Conservation (phyloP, 805 yeast species). For the Torulaspora indica region DNA sequence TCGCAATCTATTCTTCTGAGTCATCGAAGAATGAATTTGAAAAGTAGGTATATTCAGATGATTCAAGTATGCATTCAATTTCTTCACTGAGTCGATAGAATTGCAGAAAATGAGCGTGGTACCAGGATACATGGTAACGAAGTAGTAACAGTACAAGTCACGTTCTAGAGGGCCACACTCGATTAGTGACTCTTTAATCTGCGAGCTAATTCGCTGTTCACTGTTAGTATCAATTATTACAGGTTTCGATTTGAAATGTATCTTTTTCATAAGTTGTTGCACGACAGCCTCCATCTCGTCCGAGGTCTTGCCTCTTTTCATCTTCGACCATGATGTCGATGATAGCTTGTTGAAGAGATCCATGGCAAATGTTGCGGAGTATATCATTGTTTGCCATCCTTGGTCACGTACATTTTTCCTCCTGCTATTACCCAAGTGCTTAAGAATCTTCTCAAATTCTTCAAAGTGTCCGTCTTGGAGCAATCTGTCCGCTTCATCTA, state of each 20-base stretch:
- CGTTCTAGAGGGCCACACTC: conserved; percentile 90
- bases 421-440: conserved; percentile 47
- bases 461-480: conserved; percentile 95
- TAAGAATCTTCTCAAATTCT: conserved; percentile 78
- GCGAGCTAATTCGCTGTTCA: conserved; percentile 66
- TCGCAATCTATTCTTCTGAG: conserved; percentile 86
- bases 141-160: conserved; percentile 85
- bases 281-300: conserved; percentile 55
- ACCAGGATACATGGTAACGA: conserved; percentile 80
- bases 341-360: conserved; percentile 75
- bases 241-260: conserved; percentile 70
- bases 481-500: conserved; percentile 95
- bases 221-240: conserved; percentile 81
- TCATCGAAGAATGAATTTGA: conserved; percentile 89
- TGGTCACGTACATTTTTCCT: conserved; percentile 37
- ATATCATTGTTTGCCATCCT: conserved; percentile 81
- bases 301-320: conserved; percentile 22
- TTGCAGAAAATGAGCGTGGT: conserved; percentile 87
- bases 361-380: conserved; percentile 87
- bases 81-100: conserved; percentile 90
- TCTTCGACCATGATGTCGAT: conserved; percentile 35
- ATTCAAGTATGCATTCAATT: conserved; percentile 70
- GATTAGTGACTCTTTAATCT: conserved; percentile 76
- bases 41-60: conserved; percentile 63
- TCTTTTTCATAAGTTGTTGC: conserved; percentile 58